phyloP scores from a whole-genome alignment of 1,284 basidiomycete genomes.

The Anthracocystis panici-leucophaei region DNA sequence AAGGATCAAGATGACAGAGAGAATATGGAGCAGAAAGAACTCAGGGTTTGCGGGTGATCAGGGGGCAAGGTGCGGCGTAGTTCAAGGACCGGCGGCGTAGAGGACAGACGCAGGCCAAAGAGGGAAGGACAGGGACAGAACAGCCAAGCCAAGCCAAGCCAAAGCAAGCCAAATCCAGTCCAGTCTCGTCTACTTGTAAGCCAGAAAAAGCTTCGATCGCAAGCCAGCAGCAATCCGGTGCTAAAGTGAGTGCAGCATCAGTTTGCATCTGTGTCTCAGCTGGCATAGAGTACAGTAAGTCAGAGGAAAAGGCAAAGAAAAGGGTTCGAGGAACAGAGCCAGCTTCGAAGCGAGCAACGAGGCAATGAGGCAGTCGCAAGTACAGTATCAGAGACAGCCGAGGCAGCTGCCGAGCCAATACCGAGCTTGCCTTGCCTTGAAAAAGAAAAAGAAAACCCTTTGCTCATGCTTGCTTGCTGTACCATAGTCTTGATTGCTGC shows the following conservation, averaged over 20 bases:
- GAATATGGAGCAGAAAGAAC: background rate
- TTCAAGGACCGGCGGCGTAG: background rate
- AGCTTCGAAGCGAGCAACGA: conserved; percentile 6
- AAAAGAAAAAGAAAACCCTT: background rate
- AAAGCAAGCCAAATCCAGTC: no score
- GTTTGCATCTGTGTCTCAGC: conserved; percentile 1
- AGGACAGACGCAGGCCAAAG: background rate
- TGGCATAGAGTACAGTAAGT: no score
- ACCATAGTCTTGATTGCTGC: background rate
- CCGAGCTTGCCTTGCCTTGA: background rate
- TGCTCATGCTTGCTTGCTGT: no score
- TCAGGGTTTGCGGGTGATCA: conserved; percentile 5
- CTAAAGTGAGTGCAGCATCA: background rate
- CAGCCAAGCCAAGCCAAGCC: background rate
- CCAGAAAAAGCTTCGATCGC: no score
- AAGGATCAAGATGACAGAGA: background rate
- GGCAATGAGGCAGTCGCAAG: background rate
- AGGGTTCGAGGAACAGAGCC: background rate
- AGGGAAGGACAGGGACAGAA: background rate
- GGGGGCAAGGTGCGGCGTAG: conserved; percentile 3
- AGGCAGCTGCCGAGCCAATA: background rate
- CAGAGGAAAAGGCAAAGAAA: background rate
- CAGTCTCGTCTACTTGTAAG: no score
- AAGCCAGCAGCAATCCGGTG: background rate
- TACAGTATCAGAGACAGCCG: background rate